Evolutionary conservation across 306 rosid species (phyloP).

Genomic region (Vicia villosa): DNA sequence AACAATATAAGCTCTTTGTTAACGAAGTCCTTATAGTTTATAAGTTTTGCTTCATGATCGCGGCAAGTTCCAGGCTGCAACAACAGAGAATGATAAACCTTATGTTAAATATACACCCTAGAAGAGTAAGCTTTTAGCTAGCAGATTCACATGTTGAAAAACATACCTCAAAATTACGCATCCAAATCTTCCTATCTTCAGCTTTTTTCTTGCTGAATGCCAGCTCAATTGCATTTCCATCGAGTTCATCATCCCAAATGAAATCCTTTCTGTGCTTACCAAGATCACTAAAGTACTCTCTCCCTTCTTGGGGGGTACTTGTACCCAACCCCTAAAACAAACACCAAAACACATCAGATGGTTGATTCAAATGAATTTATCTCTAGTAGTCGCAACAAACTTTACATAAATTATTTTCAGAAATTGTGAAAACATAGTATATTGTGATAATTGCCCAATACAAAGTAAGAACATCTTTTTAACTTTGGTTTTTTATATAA

Average conservation of each 20-base stretch:
- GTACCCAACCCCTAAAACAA: slow-evolving; percentile 91
- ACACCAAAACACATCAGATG: too few species aligned
- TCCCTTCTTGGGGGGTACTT: slow-evolving; percentile 88
- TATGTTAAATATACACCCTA: slow-evolving; percentile 22
- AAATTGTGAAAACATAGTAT: too few species aligned
- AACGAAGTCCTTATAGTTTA: slow-evolving; percentile 88
- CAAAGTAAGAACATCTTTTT: too few species aligned
- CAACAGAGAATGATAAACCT: neutral
- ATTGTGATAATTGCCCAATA: too few species aligned
- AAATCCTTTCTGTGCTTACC: slow-evolving; percentile 79
- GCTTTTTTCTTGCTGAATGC: slow-evolving; percentile 94
- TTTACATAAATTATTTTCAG: too few species aligned
- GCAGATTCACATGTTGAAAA: neutral
- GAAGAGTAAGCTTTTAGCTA: neutral
- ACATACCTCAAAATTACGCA: slow-evolving; percentile 84
- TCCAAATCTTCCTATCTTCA: slow-evolving; percentile 95
- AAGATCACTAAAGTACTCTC: slow-evolving; percentile 80
- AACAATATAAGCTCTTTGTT: slow-evolving; percentile 91
- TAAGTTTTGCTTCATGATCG: slow-evolving; percentile 61
- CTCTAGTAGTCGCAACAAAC: too few species aligned
- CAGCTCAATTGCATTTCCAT: slow-evolving; percentile 92
- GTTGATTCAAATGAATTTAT: too few species aligned
- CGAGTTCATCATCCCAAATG: slow-evolving; percentile 76
- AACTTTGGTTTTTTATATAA: too few species aligned
- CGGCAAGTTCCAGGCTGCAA: slow-evolving; percentile 90